Base-by-base conservation (phyloP, 2,329 filamentous ascomycete species). In the Pseudogymnoascus sp. region DNA sequence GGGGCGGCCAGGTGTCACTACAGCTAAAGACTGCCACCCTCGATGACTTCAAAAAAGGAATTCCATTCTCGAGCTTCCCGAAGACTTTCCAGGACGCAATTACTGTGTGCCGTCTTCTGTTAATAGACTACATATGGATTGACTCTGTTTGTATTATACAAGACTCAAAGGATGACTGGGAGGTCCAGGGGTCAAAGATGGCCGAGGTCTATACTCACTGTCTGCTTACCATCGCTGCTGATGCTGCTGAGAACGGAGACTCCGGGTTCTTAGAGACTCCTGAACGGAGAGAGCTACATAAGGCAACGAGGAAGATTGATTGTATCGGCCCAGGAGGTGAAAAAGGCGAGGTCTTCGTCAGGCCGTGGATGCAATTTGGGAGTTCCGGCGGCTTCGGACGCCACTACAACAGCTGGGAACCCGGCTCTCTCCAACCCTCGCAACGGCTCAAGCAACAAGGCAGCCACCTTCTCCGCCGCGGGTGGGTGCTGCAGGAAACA, bases 71-170 rank as follows among this genome's bases (percentile, higher is more conserved):
- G 4, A 61, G 60, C 15, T 47, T 70, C 7, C 67, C 68, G 11
- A 62, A 62, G 25, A 66, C 63, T 12, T 68, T 71, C 25, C 67
- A 50, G 11, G 69, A 73, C 35, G 68, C 70, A 6, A 67, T 73
- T 38, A 15, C 28, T 1, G 57, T 73, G 12, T 68, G 69, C 4
- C 62, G 64, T 9, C 59, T 62, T 12, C 66, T 73, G 33, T 60
- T 58, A 0, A 43, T 71, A 11, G 33, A 60, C 0, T 73, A 71
- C 60, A 60, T 73, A 4, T 73, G 71, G 71, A 70, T 73, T 38
- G 70, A 73, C 64, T 66, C 67, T n/a, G 61, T 73, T 0, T 74
- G 72, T 35, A 71, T 73, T 14, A 60, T 70, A 28, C 71, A 74
- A 41, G 67, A 69, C 25, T 61, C 64, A 4, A 58, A 66, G 38